A percentile compares a stretch with the other conserved stretches of the same genome.
Evolutionary conservation across 2,329 filamentous ascomycete species (phyloP).

Genomic region (Fusarium cicatricum): DNA sequence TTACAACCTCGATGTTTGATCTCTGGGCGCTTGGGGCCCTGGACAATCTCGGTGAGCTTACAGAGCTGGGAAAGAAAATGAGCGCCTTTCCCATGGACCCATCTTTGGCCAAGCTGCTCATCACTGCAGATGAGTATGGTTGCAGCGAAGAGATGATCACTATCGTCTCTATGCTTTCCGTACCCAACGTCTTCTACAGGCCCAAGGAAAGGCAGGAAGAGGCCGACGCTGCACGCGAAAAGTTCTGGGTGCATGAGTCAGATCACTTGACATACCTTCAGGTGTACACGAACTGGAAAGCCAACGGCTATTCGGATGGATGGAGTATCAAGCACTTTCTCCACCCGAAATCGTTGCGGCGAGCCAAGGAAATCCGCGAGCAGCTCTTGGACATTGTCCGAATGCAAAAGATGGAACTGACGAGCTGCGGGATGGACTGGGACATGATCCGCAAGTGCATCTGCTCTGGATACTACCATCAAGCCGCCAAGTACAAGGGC

Average conservation of each 20-base stretch:
- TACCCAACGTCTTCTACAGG: conserved; percentile 95
- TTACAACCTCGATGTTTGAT: conserved; percentile 96
- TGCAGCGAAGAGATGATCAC: conserved; percentile 99
- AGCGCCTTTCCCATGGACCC: conserved; percentile 99
- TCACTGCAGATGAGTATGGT: conserved; percentile 87
- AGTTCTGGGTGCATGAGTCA: conserved; percentile 98
- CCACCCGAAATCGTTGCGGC: conserved; percentile 90
- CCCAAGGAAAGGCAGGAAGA: conserved; percentile 97
- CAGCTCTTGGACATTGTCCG: conserved; percentile 95
- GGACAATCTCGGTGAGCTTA: conserved; percentile 93
- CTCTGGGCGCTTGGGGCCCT: conserved; percentile 95
- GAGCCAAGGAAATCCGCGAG: conserved; percentile 92
- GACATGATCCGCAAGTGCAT: conserved; percentile 96
- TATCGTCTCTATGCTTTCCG: conserved; percentile 97
- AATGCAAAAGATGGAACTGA: conserved; percentile 87
- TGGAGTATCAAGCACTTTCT: conserved; percentile 96
- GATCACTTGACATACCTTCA: conserved; percentile 96
- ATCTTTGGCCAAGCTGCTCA: conserved; percentile 91
- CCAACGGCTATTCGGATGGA: conserved; percentile 86
- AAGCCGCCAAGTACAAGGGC: conserved; percentile 94
- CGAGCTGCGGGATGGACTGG: conserved; percentile 95
- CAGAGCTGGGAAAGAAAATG: conserved; percentile 87
- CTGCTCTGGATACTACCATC: conserved; percentile 97
- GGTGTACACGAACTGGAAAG: conserved; percentile 94
- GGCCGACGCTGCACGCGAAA: conserved; percentile 92